Conservation (phyloP, 768 basidiomycete genomes). For the Leccinum broughii region DNA sequence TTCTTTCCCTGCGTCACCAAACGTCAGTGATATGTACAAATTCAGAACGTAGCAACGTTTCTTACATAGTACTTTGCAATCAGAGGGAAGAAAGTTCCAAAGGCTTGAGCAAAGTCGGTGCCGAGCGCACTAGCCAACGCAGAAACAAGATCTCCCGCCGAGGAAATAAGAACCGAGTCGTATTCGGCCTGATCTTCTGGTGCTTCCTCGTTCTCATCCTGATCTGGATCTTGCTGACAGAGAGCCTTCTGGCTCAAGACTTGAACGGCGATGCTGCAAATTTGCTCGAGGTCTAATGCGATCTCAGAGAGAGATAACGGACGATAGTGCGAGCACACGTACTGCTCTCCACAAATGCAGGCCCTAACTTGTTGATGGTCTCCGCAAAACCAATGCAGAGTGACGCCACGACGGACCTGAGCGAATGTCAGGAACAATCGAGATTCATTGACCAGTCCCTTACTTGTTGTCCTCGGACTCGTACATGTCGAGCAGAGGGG, state of each 20-base stretch:
- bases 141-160: slow-evolving; percentile 92
- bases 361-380: slow-evolving; percentile 89
- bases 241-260: slow-evolving; percentile 93
- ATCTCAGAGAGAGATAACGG: slow-evolving; percentile 6
- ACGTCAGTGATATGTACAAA: background rate
- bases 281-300: slow-evolving; percentile 61
- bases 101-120: slow-evolving; percentile 76
- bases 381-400: slow-evolving; percentile 89
- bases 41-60: slow-evolving; percentile 10
- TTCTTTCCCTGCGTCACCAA: slow-evolving; percentile 62
- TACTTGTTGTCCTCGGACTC: slow-evolving; percentile 97
- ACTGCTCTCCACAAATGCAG: slow-evolving; percentile 80
- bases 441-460: slow-evolving; percentile 36
- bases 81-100: slow-evolving; percentile 83
- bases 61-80: slow-evolving; percentile 91
- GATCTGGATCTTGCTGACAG: slow-evolving; percentile 96
- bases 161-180: slow-evolving; percentile 92
- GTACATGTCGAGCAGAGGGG: slow-evolving; percentile 82
- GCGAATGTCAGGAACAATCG: slow-evolving; percentile 15
- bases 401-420: slow-evolving; percentile 82
- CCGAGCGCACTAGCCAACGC: slow-evolving; percentile 86
- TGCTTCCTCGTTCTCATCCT: slow-evolving; percentile 82
- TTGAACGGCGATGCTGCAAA: slow-evolving; percentile 80
- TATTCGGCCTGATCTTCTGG: slow-evolving; percentile 93
- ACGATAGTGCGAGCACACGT: slow-evolving; percentile 32